Conservation (phyloP, 1,139 yeast genomes). For the Nadsonia starkeyi-henricii region DNA sequence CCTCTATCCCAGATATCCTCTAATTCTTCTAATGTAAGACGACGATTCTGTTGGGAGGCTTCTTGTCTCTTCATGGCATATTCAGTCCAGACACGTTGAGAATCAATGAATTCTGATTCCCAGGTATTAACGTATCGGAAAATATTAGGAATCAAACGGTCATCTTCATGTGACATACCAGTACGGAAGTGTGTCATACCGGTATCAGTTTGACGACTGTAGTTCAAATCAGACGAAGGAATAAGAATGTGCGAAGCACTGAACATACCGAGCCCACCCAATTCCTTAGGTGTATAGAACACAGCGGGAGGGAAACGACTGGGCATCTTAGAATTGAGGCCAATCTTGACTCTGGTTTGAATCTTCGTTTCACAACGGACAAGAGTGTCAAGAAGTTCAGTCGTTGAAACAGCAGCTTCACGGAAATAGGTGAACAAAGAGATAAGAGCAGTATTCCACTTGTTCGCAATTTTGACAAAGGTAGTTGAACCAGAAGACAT, state of each 20-base stretch:
- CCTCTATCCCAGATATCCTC: slow-evolving; percentile 96
- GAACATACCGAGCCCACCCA: slow-evolving; percentile 95
- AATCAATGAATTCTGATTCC: slow-evolving; percentile 92
- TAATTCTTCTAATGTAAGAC: slow-evolving; percentile 83
- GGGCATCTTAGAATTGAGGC: slow-evolving; percentile 96
- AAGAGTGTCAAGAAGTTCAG: slow-evolving; percentile 57
- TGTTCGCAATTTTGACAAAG: slow-evolving; percentile 84
- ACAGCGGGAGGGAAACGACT: slow-evolving; percentile 98
- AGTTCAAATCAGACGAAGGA: slow-evolving; percentile 81
- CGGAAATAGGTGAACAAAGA: slow-evolving; percentile 80
- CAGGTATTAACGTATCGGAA: slow-evolving; percentile 88
- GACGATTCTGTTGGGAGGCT: slow-evolving; percentile 72
- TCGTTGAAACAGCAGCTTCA: slow-evolving; percentile 85
- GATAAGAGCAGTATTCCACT: slow-evolving; percentile 90
- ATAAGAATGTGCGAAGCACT: slow-evolving; percentile 93
- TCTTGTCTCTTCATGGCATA: slow-evolving; percentile 83
- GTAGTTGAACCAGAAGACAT: slow-evolving; percentile 96
- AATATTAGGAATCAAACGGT: slow-evolving; percentile 77
- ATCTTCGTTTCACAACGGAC: slow-evolving; percentile 90
- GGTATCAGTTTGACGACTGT: slow-evolving; percentile 89
- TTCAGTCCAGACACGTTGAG: slow-evolving; percentile 96
- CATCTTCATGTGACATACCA: slow-evolving; percentile 74
- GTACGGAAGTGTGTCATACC: slow-evolving; percentile 92
- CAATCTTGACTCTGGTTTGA: slow-evolving; percentile 89
- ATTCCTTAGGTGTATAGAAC: slow-evolving; percentile 90